A percentile compares a stretch with the other conserved stretches of the same genome.
Conservation (phyloP, 2,329 filamentous ascomycete species). For the Rutstroemia sp. region DNA sequence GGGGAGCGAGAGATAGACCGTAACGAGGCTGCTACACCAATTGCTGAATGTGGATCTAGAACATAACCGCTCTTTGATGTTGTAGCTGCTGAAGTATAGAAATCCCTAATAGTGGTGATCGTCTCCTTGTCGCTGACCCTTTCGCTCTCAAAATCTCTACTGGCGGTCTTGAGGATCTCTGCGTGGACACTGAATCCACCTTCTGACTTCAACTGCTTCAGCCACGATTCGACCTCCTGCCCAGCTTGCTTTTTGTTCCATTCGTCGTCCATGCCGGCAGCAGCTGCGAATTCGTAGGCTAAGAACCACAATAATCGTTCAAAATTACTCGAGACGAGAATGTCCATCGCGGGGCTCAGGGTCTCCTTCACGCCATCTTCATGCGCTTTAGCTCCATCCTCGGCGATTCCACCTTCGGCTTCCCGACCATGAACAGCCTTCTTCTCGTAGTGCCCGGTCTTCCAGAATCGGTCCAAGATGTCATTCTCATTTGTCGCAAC, state of each 20-base stretch:
- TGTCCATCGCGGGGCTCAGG: constrained; percentile 93
- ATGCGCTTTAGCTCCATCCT: constrained; percentile 55
- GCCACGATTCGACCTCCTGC: constrained; percentile 71
- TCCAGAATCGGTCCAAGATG: constrained; percentile 93
- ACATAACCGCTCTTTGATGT: constrained; percentile 57
- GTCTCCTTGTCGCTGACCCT: constrained; percentile 60
- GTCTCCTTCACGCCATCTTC: constrained; percentile 79
- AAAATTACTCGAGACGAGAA: constrained; percentile 92
- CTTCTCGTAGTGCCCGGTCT: constrained; percentile 85
- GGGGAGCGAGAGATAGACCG: constrained; percentile 55
- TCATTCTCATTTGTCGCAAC: constrained; percentile 97
- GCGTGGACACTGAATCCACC: constrained; percentile 77
- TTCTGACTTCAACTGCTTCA: constrained; percentile 68
- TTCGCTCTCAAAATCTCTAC: constrained; percentile 75
- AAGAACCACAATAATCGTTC: constrained; percentile 94
- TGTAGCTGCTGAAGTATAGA: constrained; percentile 36
- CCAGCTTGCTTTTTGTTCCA: constrained; percentile 64
- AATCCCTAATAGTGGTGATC: constrained; percentile 53
- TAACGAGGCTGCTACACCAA: constrained; percentile 71
- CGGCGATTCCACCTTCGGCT: constrained; percentile 46
- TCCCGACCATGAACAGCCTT: constrained; percentile 52
- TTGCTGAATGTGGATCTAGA: constrained; percentile 86
- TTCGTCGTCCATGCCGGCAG: constrained; percentile 53
- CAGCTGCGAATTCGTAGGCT: constrained; percentile 61
- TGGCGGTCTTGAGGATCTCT: constrained; percentile 64